Base-by-base conservation (phyloP, 2,329 filamentous ascomycete genomes). In the Ceratocystis lukuohia region DNA sequence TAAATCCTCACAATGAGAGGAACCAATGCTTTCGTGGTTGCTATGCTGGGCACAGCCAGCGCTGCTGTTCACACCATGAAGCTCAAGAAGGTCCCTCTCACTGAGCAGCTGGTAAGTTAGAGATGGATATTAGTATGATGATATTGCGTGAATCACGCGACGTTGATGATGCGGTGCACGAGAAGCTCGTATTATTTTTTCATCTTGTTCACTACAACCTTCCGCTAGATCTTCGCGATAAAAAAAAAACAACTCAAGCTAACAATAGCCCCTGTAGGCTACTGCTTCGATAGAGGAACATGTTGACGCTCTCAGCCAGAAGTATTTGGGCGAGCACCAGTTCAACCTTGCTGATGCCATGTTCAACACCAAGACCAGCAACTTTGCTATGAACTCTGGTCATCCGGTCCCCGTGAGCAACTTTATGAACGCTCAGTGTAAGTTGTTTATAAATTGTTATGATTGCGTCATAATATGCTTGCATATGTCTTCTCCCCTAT, bases 351-450 rank as follows among this genome's bases (percentile, higher is more conserved):
- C 82, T 74, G 84, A 92, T 71, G 85, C 87, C 76, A 86, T 95
- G 77, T 95, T 96, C 82, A 87, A 86, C 75, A 84, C 88, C 71
- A 83, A 85, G 67, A 83, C 86, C 64, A 78, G 89, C 59, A 66
- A 65, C 64, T 65, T 61, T 73, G 80, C 87, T 71, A 77, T 80
- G 66, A 82, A 88, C 70, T 80, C 77, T 70, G 82, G 84, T 68
- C 93, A 97, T 78, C 84, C 87, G 67, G 88, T 99, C 53, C 89
- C 93, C 67, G 87, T 99, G 72, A 89, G 86, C 79, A 99, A 99
- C 86, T 99, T 96, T 80, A 80, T 97, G 81, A 99, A 99, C 75
- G 94, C 94, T 68, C 94, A 99, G 79, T 99, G 92, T 96, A 87
- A 74, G 89, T 79, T 46, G 44, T 5, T 30, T 33, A 41, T 12